These are phyloP conservation scores for Vigna unguiculata DNA, from an alignment of 306 rosid species.

Conservation along the genomic window DNA sequence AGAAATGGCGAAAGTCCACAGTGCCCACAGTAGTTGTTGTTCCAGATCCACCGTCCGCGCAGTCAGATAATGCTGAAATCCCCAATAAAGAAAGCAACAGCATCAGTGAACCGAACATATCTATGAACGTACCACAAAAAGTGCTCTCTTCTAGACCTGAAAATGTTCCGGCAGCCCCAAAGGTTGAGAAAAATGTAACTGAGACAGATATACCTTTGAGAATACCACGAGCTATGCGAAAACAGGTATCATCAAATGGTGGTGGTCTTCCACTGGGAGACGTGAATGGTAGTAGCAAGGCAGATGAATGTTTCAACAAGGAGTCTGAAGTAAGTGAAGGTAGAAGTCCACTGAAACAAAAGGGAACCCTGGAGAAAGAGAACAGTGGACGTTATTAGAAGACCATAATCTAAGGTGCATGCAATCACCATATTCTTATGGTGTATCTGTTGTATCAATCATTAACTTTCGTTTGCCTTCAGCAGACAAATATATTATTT, in stretches of 20 bases:
- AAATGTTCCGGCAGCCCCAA: slow-evolving; percentile 40
- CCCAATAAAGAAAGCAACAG: slow-evolving; percentile 41
- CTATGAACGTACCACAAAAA: slow-evolving; percentile 41
- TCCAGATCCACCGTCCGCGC: slow-evolving; percentile 61
- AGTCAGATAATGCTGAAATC: slow-evolving; percentile 53
- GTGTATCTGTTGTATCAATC: slow-evolving; percentile 13
- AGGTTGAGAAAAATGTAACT: slow-evolving; percentile 39
- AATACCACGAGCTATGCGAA: slow-evolving; percentile 88
- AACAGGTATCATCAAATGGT: slow-evolving; percentile 53
- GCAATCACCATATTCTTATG: slow-evolving; percentile 45
- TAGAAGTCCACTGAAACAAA: slow-evolving; percentile 59
- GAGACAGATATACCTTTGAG: slow-evolving; percentile 64
- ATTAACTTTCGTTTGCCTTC: slow-evolving; percentile 26
- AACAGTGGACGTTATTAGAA: slow-evolving; percentile 60
- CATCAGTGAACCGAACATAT: slow-evolving; percentile 30
- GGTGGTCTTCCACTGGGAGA: slow-evolving; percentile 66
- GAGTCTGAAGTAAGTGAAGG: slow-evolving; percentile 58
- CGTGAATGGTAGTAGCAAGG: slow-evolving; percentile 65
- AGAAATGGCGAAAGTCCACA: slow-evolving; percentile 83
- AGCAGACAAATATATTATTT: slow-evolving; percentile 11
- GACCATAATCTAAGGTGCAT: not conserved
- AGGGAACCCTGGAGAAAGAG: slow-evolving; percentile 75
- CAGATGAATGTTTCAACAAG: slow-evolving; percentile 63
- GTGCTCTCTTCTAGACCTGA: slow-evolving; percentile 35
- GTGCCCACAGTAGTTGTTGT: slow-evolving; percentile 65